These are phyloP conservation scores for Aspergillus clavatus DNA, from an alignment of 2,329 filamentous ascomycete genomes.

Conservation along the genomic window DNA sequence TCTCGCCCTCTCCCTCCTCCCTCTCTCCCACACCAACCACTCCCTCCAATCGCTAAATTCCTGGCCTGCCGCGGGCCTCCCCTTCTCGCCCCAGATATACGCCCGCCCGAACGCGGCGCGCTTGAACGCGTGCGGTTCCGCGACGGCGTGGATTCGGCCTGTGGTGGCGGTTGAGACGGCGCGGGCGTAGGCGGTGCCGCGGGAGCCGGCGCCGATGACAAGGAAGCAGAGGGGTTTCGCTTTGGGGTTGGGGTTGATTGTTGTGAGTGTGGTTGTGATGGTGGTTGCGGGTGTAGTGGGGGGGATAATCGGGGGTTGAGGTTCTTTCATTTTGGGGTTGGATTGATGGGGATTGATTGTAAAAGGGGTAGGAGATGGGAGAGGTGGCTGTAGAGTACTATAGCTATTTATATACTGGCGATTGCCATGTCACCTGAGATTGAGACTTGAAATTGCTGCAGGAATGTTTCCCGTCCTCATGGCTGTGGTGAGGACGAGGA, in stretches of 20 bases:
- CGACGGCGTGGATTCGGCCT: constrained; percentile 69
- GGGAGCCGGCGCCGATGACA: constrained; percentile 76
- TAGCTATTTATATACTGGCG: not conserved
- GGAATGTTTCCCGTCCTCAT: too few relatives aligned
- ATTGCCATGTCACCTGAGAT: too few relatives aligned
- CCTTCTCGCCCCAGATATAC: constrained; percentile 64
- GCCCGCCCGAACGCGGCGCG: constrained; percentile 63
- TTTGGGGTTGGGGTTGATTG: constrained; percentile 1
- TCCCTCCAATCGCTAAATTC: constrained; percentile 69
- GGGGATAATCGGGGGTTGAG: constrained; percentile 6
- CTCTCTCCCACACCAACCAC: constrained; percentile 67
- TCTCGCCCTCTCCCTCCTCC: constrained; percentile 49
- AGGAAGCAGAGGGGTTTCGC: constrained; percentile 56
- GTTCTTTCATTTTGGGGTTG: constrained; percentile 19
- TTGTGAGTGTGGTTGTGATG: too few relatives aligned
- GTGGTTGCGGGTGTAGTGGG: constrained; percentile 2
- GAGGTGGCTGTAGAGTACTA: too few relatives aligned
- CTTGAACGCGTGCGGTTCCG: constrained; percentile 76
- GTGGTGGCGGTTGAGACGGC: constrained; percentile 61
- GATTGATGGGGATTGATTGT: not conserved
- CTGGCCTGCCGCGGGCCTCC: constrained; percentile 54
- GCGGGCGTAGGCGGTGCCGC: constrained; percentile 68
- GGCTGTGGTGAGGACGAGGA: too few relatives aligned
- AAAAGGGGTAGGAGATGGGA: not conserved
- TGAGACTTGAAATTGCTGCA: too few relatives aligned